Evolutionary conservation across 2,329 filamentous ascomycete species (phyloP).

Genomic region (Aschersonia sp.): DNA sequence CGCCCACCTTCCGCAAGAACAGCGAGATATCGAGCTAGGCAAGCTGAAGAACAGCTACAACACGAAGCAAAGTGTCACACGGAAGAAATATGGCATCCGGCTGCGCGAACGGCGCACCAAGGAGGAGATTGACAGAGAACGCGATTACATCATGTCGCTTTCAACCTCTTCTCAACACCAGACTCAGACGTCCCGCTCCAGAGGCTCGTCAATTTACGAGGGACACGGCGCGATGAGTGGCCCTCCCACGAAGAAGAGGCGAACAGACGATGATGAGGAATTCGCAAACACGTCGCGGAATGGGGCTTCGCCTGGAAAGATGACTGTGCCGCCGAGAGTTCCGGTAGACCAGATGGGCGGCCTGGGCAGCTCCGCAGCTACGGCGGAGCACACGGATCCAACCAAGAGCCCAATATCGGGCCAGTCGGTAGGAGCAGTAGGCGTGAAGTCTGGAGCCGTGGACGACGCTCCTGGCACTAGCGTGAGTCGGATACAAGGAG

Average conservation of each 20-base stretch:
- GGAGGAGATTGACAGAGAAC: slow-evolving; percentile 29
- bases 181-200: background rate
- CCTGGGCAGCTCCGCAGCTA: slow-evolving; percentile 18
- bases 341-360: slow-evolving; percentile 20
- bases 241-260: background rate
- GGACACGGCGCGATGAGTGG: background rate
- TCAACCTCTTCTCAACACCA: background rate
- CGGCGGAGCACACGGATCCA: slow-evolving; percentile 21
- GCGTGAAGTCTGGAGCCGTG: background rate
- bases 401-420: slow-evolving; percentile 11
- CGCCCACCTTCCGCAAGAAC: slow-evolving; percentile 19
- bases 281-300: background rate
- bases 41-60: slow-evolving; percentile 37
- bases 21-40: slow-evolving; percentile 18
- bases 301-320: background rate
- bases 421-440: background rate
- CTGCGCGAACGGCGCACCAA: slow-evolving; percentile 33
- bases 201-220: background rate
- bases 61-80: slow-evolving; percentile 40
- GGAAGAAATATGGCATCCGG: slow-evolving; percentile 43
- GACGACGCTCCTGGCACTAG: background rate
- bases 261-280: background rate
- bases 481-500: slow-evolving; percentile 8
- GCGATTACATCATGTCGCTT: slow-evolving; percentile 17
- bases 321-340: slow-evolving; percentile 9